Evolutionary conservation across 2,329 filamentous ascomycete species (phyloP).

Genomic region (Trichothecium roseum): DNA sequence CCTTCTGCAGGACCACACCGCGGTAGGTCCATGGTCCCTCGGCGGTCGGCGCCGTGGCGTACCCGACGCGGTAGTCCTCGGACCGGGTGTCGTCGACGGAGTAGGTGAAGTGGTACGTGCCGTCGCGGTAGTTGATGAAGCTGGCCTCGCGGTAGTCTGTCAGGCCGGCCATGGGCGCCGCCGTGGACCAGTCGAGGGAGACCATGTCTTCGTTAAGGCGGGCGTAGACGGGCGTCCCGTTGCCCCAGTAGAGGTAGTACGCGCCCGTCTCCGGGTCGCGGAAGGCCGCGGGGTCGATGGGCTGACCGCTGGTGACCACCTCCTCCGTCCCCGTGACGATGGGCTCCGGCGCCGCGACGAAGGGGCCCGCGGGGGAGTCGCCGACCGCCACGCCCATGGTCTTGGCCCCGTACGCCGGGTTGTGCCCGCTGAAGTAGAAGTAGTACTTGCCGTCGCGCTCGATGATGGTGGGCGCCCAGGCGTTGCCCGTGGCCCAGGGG

Average conservation of each 20-base stretch:
- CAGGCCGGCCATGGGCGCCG: constrained; percentile 22
- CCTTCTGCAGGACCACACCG: constrained; percentile 32
- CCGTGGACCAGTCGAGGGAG: constrained; percentile 26
- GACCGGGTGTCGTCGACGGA: constrained; percentile 36
- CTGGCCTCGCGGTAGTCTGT: constrained; percentile 27
- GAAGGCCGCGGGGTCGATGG: constrained; percentile 53
- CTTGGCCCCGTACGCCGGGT: constrained; percentile 43
- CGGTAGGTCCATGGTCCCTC: constrained; percentile 33
- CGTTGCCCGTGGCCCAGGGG: constrained; percentile 55
- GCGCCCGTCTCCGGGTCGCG: constrained; percentile 45
- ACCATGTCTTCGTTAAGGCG: constrained; percentile 35
- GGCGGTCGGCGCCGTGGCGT: constrained; percentile 26
- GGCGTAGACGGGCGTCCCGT: constrained; percentile 28
- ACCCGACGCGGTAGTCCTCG: constrained; percentile 34
- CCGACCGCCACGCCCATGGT: constrained; percentile 52
- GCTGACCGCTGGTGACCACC: constrained; percentile 20
- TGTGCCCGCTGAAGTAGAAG: constrained; percentile 47
- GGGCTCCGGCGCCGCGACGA: constrained; percentile 38
- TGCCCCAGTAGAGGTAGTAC: constrained; percentile 55
- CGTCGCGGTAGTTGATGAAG: constrained; percentile 33
- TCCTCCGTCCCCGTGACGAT: constrained; percentile 48
- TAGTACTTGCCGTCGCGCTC: constrained; percentile 51
- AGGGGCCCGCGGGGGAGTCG: constrained; percentile 48
- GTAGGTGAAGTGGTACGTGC: constrained; percentile 36
- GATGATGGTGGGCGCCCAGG: constrained; percentile 57